Conservation (phyloP, 192 early-diverging fungal species). For the Linnemannia zychae region DNA sequence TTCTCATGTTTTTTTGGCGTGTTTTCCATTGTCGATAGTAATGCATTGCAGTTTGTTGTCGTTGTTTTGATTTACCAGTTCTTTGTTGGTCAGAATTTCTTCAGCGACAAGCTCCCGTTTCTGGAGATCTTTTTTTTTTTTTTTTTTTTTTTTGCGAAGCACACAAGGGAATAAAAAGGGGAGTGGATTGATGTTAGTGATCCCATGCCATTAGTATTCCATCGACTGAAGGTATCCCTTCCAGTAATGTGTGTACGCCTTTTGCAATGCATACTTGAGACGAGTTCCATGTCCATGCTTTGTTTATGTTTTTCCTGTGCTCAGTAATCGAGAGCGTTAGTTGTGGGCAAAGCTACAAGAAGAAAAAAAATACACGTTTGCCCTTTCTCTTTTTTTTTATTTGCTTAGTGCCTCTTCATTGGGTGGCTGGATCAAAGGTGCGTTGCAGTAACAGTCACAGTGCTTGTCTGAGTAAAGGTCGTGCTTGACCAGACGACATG, state of each 20-base stretch:
- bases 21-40: too few relatives aligned
- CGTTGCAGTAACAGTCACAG: neutral
- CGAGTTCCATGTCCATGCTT: constrained; percentile 10
- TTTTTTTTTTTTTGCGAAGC: neutral
- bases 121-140: constrained; percentile 57
- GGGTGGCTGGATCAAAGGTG: neutral
- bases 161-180: neutral
- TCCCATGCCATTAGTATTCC: neutral
- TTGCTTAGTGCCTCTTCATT: neutral
- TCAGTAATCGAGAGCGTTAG: neutral
- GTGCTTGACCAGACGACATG: neutral
- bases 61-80: constrained; percentile 58
- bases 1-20: too few relatives aligned
- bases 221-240: neutral
- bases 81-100: constrained; percentile 68
- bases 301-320: neutral
- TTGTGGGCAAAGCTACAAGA: neutral
- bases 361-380: neutral
- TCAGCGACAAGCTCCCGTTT: constrained; percentile 66
- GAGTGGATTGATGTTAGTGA: neutral
- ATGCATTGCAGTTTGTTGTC: too few relatives aligned
- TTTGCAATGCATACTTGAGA: constrained; percentile 19
- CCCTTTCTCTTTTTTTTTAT: neutral
- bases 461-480: neutral
- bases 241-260: neutral